phyloP scores from a whole-genome alignment of 106 monocot genomes.

The Dendrobium officinale region DNA sequence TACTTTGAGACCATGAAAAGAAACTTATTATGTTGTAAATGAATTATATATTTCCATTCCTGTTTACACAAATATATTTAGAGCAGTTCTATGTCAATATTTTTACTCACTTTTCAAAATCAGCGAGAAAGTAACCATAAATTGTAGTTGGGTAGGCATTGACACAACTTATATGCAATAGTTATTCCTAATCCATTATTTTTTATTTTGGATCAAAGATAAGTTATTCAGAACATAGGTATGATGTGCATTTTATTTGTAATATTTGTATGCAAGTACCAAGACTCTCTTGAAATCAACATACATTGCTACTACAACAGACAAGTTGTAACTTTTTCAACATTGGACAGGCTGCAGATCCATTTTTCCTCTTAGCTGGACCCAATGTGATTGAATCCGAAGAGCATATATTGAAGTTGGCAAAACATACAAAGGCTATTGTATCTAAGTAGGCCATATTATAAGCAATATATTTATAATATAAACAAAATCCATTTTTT shows the following conservation, averaged over 20 bases:
- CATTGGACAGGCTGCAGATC: constrained; percentile 55
- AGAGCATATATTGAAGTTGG: constrained; percentile 89
- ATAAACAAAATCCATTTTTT: not conserved
- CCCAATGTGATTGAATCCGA: constrained; percentile 98
- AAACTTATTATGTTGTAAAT: not conserved
- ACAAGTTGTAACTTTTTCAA: not conserved
- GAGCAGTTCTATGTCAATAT: not conserved
- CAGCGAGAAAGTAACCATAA: not conserved
- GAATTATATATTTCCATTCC: not conserved
- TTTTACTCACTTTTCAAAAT: not conserved
- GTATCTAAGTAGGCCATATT: constrained; percentile 46
- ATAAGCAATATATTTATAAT: not conserved
- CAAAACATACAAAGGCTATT: constrained; percentile 56
- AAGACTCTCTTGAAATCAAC: not conserved
- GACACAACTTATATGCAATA: not conserved
- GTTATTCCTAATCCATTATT: not conserved
- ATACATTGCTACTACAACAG: not conserved
- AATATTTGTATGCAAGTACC: not conserved
- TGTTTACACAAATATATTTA: not conserved
- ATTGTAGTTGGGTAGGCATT: not conserved
- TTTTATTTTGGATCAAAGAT: not conserved
- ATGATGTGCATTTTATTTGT: not conserved
- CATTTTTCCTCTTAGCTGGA: constrained; percentile 88
- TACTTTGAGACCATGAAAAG: not conserved
- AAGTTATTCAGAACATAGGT: not conserved